Base-by-base conservation (phyloP, 176 grass and related monocot species). In the Areca catechu region DNA sequence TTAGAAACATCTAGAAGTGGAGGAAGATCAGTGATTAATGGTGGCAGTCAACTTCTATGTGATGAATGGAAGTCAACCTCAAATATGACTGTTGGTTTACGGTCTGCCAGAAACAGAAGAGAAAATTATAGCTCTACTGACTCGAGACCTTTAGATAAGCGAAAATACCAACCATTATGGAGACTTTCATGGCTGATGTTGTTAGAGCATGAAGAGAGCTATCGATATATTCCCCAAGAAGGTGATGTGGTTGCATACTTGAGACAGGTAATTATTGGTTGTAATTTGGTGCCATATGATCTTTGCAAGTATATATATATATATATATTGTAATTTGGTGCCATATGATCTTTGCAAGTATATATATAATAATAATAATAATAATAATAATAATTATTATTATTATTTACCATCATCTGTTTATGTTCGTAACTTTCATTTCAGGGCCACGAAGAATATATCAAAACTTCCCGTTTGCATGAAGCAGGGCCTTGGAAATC, bases 151-250 rank as follows among this genome's bases (percentile, higher is more conserved):
- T 51, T 77, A 19, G 80, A 81, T 29, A 83, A 71, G 58, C 80
- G 76, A 77, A 79, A 66, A 71, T 71, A 68, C 12, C 83, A 87
- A 47, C 30, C 56, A 16, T 48, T 73, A 47, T 51, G 74, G 5
- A 97, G 88, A 56, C 69, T 77, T 68, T 97, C 89, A 5, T 95
- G 92, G 92, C 70, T 97, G 51, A 91, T 97, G 86, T 80, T 97
- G 54, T 70, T 71, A 59, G 86, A 97, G 69, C 92, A 97, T 77
- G 92, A 97, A 80, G 80, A 85, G 43, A 75, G 84, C 53, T 97
- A 91, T 69, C 77, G 92, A 55, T 97, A 91, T 77, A 85, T 97
- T 72, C 92, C 92, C 75, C 92, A 97, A 82, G 70, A 82, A 27
- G 86, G 80, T 4, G 92, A 97, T 75, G 80, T 91, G 58, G 86